phyloP scores from a whole-genome alignment of 179 eudicot genomes.

The Spinacia oleracea region DNA sequence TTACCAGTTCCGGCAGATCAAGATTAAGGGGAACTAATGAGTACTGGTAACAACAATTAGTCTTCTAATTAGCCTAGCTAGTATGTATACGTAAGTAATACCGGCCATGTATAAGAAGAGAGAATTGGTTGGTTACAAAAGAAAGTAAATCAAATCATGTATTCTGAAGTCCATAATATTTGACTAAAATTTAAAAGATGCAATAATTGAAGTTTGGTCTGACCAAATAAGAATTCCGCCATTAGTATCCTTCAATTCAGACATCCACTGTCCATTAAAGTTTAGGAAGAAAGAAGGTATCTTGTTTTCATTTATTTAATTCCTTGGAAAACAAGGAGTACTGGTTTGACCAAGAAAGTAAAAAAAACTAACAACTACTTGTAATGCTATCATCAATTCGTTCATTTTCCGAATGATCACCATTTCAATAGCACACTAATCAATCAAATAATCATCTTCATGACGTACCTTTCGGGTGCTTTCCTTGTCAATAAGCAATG shows the following conservation, averaged over 20 bases:
- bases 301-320: too few relatives aligned
- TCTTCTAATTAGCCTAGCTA: neutral
- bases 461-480: neutral
- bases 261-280: neutral
- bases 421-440: neutral
- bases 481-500: neutral
- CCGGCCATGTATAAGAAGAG: too few relatives aligned
- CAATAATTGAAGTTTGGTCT: neutral
- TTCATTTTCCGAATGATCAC: neutral
- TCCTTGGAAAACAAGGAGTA: neutral
- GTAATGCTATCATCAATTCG: too few relatives aligned
- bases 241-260: too few relatives aligned
- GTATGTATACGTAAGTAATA: too few relatives aligned
- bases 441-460: neutral
- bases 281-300: neutral
- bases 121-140: neutral
- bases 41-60: neutral
- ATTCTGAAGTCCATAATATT: neutral
- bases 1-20: neutral
- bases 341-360: neutral
- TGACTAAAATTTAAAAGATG: neutral
- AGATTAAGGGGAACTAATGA: too few relatives aligned
- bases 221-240: neutral
- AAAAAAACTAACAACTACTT: neutral
- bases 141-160: neutral